A percentile compares a stretch with the other conserved stretches of the same genome.
These are phyloP conservation scores for Botrytis squamosa DNA, from an alignment of 2,329 filamentous ascomycete genomes.

Conservation along the genomic window DNA sequence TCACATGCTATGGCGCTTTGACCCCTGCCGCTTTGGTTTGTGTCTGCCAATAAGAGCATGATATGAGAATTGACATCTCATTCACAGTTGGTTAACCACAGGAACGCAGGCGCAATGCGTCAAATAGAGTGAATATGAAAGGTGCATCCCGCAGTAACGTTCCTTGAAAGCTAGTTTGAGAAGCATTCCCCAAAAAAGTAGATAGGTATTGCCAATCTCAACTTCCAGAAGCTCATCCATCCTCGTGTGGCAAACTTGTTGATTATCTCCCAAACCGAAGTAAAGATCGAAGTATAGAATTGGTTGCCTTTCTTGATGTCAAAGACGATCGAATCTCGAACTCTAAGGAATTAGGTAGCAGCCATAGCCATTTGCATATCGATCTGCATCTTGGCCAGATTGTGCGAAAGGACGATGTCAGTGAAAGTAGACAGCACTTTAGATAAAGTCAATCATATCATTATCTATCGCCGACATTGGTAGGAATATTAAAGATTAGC, in stretches of 20 bases:
- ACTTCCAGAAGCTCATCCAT: neutral
- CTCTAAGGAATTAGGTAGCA: neutral
- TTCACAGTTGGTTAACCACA: neutral
- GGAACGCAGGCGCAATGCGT: constrained; percentile 2
- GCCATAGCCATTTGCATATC: neutral
- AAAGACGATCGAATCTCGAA: neutral
- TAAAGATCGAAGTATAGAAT: neutral
- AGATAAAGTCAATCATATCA: neutral
- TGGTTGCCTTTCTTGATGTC: neutral
- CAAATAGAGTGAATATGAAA: neutral
- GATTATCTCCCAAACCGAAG: neutral
- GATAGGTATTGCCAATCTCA: neutral
- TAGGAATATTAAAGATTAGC: neutral
- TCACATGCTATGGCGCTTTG: constrained; percentile 2
- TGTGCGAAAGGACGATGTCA: neutral
- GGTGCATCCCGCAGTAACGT: neutral
- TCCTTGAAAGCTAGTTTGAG: neutral
- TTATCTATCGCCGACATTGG: neutral
- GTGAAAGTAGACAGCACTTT: neutral
- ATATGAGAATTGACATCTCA: neutral
- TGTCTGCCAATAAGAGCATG: neutral
- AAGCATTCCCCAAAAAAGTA: neutral
- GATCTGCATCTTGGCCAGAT: neutral
- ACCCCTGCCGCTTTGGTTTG: neutral
- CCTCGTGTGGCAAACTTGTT: neutral